Evolutionary conservation across 2,329 filamentous ascomycete species (phyloP).

Genomic region (Daldinia eschscholtzii): DNA sequence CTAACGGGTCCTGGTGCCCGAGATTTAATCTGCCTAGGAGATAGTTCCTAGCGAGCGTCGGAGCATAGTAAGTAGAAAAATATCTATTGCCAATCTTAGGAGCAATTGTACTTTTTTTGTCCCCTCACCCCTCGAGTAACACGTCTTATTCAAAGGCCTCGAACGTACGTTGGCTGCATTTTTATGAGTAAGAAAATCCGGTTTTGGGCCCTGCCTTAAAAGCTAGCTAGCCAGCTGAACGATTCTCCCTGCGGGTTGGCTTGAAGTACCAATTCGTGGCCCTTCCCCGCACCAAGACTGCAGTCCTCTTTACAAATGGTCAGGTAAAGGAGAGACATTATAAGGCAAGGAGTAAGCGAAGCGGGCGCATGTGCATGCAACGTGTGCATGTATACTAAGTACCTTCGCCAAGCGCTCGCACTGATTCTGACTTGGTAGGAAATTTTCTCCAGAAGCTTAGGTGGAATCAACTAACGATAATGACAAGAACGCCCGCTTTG

Average conservation of each 20-base stretch:
- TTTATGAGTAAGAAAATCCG: conserved; percentile 32
- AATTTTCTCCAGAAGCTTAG: neutral
- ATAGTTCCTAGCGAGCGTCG: neutral
- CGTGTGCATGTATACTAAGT: conserved; percentile 9
- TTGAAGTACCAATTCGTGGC: conserved; percentile 22
- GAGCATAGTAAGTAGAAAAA: neutral
- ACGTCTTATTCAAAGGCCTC: conserved; percentile 20
- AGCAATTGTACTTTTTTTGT: neutral
- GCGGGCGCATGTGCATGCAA: conserved; percentile 15
- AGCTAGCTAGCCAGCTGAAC: conserved; percentile 36
- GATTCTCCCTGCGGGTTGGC: conserved; percentile 28
- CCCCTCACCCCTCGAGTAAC: conserved; percentile 23
- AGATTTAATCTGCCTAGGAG: conserved; percentile 3
- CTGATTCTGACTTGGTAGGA: neutral
- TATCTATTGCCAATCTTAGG: neutral
- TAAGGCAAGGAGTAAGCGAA: conserved; percentile 7
- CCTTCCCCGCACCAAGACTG: conserved; percentile 36
- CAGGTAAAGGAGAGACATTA: conserved; percentile 9
- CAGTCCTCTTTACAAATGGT: conserved; percentile 20
- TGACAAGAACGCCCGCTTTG: neutral
- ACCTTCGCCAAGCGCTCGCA: conserved; percentile 1
- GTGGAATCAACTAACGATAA: conserved; percentile 9
- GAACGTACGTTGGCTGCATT: conserved; percentile 21
- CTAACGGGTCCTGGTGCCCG: neutral
- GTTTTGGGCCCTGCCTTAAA: conserved; percentile 29